Percentiles rank a stretch among this genome's conserved stretches.
Evolutionary conservation across 2,329 filamentous ascomycete genomes (phyloP).

Genomic region (Dothistroma septosporum): DNA sequence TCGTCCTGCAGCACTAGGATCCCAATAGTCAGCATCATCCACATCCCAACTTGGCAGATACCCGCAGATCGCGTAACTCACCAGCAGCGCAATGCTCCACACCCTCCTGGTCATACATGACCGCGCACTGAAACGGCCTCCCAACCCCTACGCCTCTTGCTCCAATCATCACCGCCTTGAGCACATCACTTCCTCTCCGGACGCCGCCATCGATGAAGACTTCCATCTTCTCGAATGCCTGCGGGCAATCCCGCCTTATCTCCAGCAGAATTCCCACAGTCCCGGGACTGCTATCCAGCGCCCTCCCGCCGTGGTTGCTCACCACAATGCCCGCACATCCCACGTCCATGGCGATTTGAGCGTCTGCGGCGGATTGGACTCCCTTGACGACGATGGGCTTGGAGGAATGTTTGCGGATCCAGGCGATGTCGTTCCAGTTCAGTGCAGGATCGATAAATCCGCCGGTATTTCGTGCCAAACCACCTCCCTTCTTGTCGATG

Average conservation of each 20-base stretch:
- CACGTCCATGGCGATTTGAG: slow-evolving; percentile 39
- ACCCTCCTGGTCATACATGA: slow-evolving; percentile 57
- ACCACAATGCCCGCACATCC: slow-evolving; percentile 48
- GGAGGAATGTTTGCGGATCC: slow-evolving; percentile 43
- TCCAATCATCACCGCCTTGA: slow-evolving; percentile 63
- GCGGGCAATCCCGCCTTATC: slow-evolving; percentile 57
- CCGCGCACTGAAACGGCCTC: slow-evolving; percentile 55
- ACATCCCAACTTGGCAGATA: background rate
- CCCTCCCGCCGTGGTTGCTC: slow-evolving; percentile 51
- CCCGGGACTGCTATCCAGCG: slow-evolving; percentile 48
- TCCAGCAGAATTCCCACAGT: slow-evolving; percentile 59
- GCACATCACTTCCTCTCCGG: slow-evolving; percentile 59
- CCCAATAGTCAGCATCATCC: slow-evolving; percentile 10
- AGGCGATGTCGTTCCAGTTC: slow-evolving; percentile 46
- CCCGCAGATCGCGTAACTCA: slow-evolving; percentile 35
- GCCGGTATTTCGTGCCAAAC: slow-evolving; percentile 54
- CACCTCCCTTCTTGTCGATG: slow-evolving; percentile 53
- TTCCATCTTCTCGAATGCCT: slow-evolving; percentile 58
- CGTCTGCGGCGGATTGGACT: slow-evolving; percentile 41
- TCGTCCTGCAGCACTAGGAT: slow-evolving; percentile 50
- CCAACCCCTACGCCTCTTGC: slow-evolving; percentile 60
- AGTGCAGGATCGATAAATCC: slow-evolving; percentile 55
- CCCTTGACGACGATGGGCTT: slow-evolving; percentile 52
- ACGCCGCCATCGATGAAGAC: slow-evolving; percentile 64
- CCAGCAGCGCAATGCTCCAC: slow-evolving; percentile 52